Evolutionary conservation across 805 yeast genomes (phyloP).

Genomic region (Saccharomycopsis capsularis): DNA sequence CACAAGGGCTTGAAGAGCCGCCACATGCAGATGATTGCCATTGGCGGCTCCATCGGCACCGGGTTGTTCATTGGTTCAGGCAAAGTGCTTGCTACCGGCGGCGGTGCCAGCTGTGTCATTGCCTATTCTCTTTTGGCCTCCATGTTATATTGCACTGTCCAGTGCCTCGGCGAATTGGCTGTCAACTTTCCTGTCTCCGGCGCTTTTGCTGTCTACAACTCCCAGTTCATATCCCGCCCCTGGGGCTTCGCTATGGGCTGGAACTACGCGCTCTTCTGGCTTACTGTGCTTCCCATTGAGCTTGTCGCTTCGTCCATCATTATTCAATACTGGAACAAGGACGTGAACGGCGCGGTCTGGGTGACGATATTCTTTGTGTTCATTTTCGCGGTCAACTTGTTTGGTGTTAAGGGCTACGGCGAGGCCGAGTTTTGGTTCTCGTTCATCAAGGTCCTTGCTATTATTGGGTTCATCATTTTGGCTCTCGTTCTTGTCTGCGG

Average conservation of each 20-base stretch:
- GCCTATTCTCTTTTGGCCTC: conserved; percentile 52
- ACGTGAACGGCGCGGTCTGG: conserved; percentile 40
- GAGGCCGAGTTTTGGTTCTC: conserved; percentile 39
- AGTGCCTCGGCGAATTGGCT: conserved; percentile 55
- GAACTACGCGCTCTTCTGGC: conserved; percentile 52
- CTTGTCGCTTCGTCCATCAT: conserved; percentile 40
- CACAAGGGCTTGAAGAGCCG: conserved; percentile 2
- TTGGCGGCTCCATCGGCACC: conserved; percentile 83
- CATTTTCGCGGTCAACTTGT: conserved; percentile 41
- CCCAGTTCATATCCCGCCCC: conserved; percentile 43
- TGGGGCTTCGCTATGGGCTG: conserved; percentile 59
- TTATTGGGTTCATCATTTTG: conserved; percentile 46
- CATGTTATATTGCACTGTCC: conserved; percentile 52
- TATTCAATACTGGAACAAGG: conserved; percentile 42
- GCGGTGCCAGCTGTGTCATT: conserved; percentile 43
- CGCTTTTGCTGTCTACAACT: conserved; percentile 37
- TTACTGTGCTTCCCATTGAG: conserved; percentile 36
- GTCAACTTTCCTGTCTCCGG: conserved; percentile 47
- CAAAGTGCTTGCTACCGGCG: conserved; percentile 37
- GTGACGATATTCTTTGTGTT: conserved; percentile 44
- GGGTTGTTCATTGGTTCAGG: conserved; percentile 58
- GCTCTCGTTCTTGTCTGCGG: conserved; percentile 45
- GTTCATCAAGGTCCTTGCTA: conserved; percentile 41
- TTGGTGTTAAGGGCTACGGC: conserved; percentile 39
- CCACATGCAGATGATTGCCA: conserved; percentile 67